Conservation (phyloP, 495 filamentous ascomycete species). For the Podospora anserina region DNA sequence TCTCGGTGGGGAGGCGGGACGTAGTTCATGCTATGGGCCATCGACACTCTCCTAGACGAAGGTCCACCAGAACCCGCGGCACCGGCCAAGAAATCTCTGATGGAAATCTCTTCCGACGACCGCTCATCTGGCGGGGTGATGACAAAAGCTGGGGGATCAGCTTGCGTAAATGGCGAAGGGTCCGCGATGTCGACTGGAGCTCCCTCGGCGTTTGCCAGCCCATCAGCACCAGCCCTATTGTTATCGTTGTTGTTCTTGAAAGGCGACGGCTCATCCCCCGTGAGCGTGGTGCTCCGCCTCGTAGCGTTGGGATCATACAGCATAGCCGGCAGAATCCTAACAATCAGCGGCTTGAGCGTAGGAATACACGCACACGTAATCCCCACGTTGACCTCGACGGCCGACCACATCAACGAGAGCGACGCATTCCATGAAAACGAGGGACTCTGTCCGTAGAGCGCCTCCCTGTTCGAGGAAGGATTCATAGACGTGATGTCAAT, state of each 20-base stretch:
- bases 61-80: background rate
- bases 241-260: constrained; percentile 8
- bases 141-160: constrained; percentile 1
- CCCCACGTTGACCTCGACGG: constrained; percentile 83
- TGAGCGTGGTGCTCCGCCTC: constrained; percentile 22
- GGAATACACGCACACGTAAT: constrained; percentile 87
- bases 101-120: constrained; percentile 11
- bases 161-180: background rate
- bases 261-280: background rate
- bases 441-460: constrained; percentile 36
- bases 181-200: background rate
- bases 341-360: constrained; percentile 79
- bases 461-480: constrained; percentile 25
- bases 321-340: constrained; percentile 69
- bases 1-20: background rate
- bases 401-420: constrained; percentile 87
- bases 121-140: constrained; percentile 1
- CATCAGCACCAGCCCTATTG: background rate
- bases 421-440: constrained; percentile 69
- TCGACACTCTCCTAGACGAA: background rate
- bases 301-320: constrained; percentile 49
- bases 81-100: constrained; percentile 9
- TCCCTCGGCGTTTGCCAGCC: background rate
- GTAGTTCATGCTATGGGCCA: background rate
- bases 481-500: constrained; percentile 33